These are phyloP conservation scores for Termitomyces sp. DNA, from an alignment of 768 basidiomycete species.

Conservation along the genomic window DNA sequence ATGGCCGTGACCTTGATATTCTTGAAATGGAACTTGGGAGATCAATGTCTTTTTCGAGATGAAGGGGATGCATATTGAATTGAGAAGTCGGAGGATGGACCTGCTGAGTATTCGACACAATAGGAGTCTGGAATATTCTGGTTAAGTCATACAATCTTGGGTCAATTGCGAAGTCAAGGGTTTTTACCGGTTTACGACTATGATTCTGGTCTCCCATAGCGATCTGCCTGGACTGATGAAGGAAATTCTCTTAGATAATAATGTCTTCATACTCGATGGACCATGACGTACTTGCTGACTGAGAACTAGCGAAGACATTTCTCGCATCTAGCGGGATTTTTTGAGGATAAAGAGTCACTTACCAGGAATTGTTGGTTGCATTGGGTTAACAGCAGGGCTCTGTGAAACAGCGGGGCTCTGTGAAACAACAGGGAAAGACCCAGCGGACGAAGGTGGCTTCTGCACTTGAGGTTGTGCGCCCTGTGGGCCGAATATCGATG, in stretches of 20 bases:
- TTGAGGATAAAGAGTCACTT: background rate
- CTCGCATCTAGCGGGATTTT: background rate
- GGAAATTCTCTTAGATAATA: background rate
- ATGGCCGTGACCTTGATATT: background rate
- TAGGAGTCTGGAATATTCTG: background rate
- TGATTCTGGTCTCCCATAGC: background rate
- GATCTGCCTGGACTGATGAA: background rate
- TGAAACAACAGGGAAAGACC: background rate
- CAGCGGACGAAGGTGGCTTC: background rate
- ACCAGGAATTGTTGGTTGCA: background rate
- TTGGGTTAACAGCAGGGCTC: background rate
- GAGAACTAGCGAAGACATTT: background rate
- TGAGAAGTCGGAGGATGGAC: background rate
- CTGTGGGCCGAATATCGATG: background rate
- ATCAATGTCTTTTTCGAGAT: background rate
- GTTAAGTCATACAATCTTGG: background rate
- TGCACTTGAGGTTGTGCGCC: background rate
- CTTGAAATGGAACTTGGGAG: constrained; percentile 5
- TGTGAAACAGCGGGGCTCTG: background rate
- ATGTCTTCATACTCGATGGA: too few relatives aligned
- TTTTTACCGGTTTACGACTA: background rate
- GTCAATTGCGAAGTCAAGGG: background rate
- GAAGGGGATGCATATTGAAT: background rate
- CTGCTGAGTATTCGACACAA: background rate
- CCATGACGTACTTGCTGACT: background rate